A percentile compares a stretch with the other conserved stretches of the same genome.
These are phyloP conservation scores for Cicer chorassanicum DNA, from an alignment of 306 rosid species.

Conservation along the genomic window DNA sequence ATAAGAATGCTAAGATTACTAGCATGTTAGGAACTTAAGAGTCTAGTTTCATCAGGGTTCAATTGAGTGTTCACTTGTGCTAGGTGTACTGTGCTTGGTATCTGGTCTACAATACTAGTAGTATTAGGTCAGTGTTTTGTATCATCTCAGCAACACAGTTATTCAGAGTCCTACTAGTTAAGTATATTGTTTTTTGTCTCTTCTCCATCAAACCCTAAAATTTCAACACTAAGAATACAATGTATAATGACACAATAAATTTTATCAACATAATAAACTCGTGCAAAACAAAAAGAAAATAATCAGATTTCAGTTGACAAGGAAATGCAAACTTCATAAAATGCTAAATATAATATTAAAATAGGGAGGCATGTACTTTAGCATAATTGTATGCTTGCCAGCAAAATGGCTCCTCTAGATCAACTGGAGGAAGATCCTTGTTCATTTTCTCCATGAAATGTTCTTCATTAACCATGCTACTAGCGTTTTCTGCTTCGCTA, in stretches of 20 bases:
- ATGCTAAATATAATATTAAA: constrained; percentile 18
- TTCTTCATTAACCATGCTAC: constrained; percentile 79
- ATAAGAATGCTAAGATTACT: constrained; percentile 15
- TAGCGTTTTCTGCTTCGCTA: constrained; percentile 70
- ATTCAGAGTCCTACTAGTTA: constrained; percentile 24
- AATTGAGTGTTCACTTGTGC: not conserved
- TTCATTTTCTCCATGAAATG: constrained; percentile 84
- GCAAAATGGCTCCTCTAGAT: constrained; percentile 97
- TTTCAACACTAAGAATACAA: constrained; percentile 38
- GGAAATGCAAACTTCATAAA: constrained; percentile 17
- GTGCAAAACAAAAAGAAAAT: constrained; percentile 20
- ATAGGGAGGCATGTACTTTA: constrained; percentile 57
- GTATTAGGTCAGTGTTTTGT: constrained; percentile 18
- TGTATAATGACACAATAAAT: constrained; percentile 23
- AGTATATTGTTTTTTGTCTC: constrained; percentile 24
- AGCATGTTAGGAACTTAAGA: not conserved
- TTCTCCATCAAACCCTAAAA: constrained; percentile 35
- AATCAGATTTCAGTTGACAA: constrained; percentile 33
- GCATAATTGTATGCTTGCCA: constrained; percentile 98
- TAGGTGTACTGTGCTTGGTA: not conserved
- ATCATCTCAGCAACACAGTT: constrained; percentile 7
- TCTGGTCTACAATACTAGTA: constrained; percentile 11
- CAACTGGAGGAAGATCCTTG: constrained; percentile 92
- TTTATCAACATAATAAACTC: constrained; percentile 30
- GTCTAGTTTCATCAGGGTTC: constrained; percentile 2